Conservation (phyloP, 2,329 filamentous ascomycete genomes). For the Aspergillus sergii region DNA sequence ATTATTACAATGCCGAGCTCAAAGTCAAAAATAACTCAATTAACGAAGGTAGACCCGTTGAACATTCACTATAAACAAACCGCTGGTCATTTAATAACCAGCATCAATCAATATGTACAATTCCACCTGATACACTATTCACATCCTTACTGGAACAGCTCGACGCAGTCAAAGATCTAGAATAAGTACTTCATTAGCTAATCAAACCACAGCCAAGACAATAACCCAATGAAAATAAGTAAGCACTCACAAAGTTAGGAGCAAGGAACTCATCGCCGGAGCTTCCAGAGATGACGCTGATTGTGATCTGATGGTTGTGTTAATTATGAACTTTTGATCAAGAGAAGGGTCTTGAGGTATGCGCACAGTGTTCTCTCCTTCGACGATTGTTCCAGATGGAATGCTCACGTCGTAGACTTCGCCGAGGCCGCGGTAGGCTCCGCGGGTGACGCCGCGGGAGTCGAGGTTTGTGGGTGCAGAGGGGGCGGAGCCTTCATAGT, state of each 20-base stretch:
- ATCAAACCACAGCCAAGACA: background rate
- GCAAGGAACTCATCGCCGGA: conserved; percentile 57
- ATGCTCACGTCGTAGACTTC: conserved; percentile 67
- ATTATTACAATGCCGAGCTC: no score
- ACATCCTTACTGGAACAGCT: conserved; percentile 30
- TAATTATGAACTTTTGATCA: background rate
- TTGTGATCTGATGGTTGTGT: conserved; percentile 49
- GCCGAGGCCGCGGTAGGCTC: conserved; percentile 64
- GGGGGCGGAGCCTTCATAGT: conserved; percentile 53
- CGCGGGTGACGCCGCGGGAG: conserved; percentile 66
- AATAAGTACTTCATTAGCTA: background rate
- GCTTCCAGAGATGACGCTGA: conserved; percentile 62
- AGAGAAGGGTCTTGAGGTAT: no score
- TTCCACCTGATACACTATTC: background rate
- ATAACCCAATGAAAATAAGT: background rate
- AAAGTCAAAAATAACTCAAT: background rate
- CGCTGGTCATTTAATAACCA: background rate
- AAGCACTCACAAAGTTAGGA: conserved; percentile 53
- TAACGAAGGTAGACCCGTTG: background rate
- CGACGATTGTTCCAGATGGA: conserved; percentile 60
- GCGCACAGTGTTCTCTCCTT: conserved; percentile 60
- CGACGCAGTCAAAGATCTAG: conserved; percentile 35
- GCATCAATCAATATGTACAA: background rate
- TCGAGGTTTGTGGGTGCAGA: conserved; percentile 64
- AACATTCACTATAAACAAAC: background rate